Percentiles rank a stretch among this genome's conserved stretches.
phyloP scores from a whole-genome alignment of 2,329 filamentous ascomycete species.

The Exophiala calicioides region DNA sequence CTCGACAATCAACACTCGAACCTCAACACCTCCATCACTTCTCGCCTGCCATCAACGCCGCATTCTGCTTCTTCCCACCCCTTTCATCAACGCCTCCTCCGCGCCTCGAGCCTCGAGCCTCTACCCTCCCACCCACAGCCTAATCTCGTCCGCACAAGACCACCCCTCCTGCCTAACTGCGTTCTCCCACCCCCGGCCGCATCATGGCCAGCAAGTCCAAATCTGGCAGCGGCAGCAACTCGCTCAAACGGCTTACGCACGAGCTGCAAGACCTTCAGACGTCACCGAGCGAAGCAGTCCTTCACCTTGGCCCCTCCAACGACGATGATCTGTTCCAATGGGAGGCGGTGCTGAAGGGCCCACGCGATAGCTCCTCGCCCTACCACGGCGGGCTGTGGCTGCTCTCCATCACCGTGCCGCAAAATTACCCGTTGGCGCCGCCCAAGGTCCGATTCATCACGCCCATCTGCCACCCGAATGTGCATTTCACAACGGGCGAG shows the following conservation, averaged over 20 bases:
- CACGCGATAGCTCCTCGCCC: conserved; percentile 35
- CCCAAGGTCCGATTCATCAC: conserved; percentile 82
- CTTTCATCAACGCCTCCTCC: too few species aligned
- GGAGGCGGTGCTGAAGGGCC: conserved; percentile 62
- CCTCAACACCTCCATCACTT: too few species aligned
- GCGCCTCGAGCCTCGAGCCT: too few species aligned
- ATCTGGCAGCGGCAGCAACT: conserved; percentile 29
- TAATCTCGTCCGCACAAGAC: too few species aligned
- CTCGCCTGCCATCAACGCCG: too few species aligned
- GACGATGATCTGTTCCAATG: conserved; percentile 62
- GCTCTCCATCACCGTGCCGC: conserved; percentile 73
- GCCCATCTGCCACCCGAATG: conserved; percentile 81
- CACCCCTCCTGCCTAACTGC: too few species aligned
- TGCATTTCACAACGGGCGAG: conserved; percentile 72
- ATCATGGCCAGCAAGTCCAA: neutral
- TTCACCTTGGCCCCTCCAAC: conserved; percentile 57
- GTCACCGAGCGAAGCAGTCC: conserved; percentile 58
- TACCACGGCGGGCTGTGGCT: conserved; percentile 73
- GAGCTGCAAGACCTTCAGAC: conserved; percentile 61
- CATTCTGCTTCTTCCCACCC: too few species aligned
- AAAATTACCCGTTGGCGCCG: conserved; percentile 74
- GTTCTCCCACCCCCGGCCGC: conserved; percentile 7
- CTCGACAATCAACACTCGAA: too few species aligned
- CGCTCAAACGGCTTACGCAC: conserved; percentile 61
- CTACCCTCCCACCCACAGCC: too few species aligned